A percentile compares a stretch with the other conserved stretches of the same genome.
Evolutionary conservation across 768 basidiomycete species (phyloP).

Genomic region (Kwoniella europaea): DNA sequence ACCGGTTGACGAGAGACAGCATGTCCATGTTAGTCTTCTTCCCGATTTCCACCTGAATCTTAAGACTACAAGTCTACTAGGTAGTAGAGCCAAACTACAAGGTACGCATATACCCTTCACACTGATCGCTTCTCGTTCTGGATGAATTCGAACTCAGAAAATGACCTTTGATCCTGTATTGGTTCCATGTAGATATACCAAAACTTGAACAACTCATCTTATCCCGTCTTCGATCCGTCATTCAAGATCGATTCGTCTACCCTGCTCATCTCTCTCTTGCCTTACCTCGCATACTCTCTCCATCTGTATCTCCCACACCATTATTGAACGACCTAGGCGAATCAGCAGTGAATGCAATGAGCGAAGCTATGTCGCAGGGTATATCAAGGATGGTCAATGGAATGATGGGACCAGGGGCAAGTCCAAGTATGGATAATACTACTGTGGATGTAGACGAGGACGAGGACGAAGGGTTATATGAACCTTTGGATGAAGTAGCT

Average conservation of each 20-base stretch:
- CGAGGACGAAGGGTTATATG: conserved; percentile 3
- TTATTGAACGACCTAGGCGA: conserved; percentile 46
- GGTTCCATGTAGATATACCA: conserved; percentile 70
- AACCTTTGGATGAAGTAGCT: conserved; percentile 3
- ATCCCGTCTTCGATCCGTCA: conserved; percentile 73
- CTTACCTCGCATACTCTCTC: conserved; percentile 46
- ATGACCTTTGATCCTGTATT: not conserved
- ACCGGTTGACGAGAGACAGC: conserved; percentile 62
- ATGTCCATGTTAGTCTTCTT: conserved; percentile 74
- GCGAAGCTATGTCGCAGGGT: conserved; percentile 36
- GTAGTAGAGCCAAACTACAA: conserved; percentile 94
- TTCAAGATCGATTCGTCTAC: conserved; percentile 59
- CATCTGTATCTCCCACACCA: conserved; percentile 37
- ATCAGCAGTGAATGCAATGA: conserved; percentile 42
- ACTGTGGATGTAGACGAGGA: conserved; percentile 20
- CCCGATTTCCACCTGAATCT: conserved; percentile 86
- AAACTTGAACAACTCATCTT: conserved; percentile 95
- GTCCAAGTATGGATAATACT: conserved; percentile 13
- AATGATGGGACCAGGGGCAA: conserved; percentile 22
- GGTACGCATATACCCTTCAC: conserved; percentile 33
- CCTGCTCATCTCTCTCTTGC: conserved; percentile 50
- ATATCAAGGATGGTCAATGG: conserved; percentile 38
- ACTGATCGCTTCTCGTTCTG: not conserved
- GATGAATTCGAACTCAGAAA: no score
- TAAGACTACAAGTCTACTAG: conserved; percentile 87